Evolutionary conservation across 305 asterid species (phyloP), one percentile per base, ranked within the genome.

Genomic region (Solanum chacoense): DNA sequence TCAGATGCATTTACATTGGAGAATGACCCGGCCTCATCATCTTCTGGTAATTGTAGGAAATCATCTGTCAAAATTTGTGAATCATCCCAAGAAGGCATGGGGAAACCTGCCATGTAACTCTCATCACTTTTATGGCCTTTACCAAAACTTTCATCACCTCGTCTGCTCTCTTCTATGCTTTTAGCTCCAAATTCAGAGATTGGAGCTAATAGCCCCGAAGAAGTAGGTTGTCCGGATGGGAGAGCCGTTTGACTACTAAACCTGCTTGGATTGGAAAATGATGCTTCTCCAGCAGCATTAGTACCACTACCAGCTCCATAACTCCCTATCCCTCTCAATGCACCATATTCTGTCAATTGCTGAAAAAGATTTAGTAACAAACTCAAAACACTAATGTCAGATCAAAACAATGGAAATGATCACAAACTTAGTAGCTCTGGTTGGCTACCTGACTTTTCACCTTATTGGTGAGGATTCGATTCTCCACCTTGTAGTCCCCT

Each of bases 61-160:
- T 89, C 87, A 88, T 96, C 95, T 11, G 98, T 91, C 75, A 93
- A 80, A 67, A 94, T 50, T 40, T 92, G 35, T 35, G 98, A 90
- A 87, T 94, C 96, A 29, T 96, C 97, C 98, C 99, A 96, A 40
- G 94, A 89, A 84, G 87, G 88, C 22, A 85, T 42, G 0, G 93
- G 76, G 59, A 93, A 92, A 36, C 94, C 93, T 55, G 95, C 35
- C 72, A 83, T 83, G 86, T 45, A 83, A 83, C 73, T 50, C 12
- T 55, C 91, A 6, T 91, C 89, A 86, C 89, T 89, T 69, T 90
- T 91, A 31, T 85, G 88, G 40, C 42, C 86, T 83, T 83, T 83
- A 50, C 73, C 42, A 29, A 50, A 83, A 88, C 72, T 29, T 83
- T 45, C 72, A 13, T 85, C 87, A 5, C 85, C 91, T 79, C 63